Percentiles rank a stretch among this genome's conserved stretches.
Conservation (phyloP, 164 flowering plant species). For the Sextonia rubra region DNA sequence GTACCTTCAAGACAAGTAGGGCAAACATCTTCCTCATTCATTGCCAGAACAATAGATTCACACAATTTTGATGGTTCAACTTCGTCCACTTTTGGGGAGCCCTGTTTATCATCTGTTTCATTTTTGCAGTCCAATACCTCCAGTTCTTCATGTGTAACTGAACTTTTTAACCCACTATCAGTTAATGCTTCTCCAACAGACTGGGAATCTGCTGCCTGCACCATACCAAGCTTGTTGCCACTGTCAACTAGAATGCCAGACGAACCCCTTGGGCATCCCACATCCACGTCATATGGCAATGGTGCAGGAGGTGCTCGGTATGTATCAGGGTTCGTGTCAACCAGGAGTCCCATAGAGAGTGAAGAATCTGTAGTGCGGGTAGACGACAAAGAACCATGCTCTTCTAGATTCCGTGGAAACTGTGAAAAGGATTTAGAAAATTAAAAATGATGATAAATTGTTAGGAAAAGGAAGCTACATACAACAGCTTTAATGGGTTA, state of each 20-base stretch:
- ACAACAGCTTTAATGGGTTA: too few relatives aligned
- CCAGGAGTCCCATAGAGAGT: conserved; percentile 43
- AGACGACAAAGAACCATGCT: conserved; percentile 46
- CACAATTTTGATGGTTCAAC: conserved; percentile 32
- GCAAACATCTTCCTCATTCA: conserved; percentile 74
- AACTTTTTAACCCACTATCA: conserved; percentile 23
- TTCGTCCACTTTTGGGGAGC: conserved; percentile 40
- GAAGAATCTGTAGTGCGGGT: conserved; percentile 32
- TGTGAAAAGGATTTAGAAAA: conserved; percentile 25
- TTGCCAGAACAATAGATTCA: conserved; percentile 19
- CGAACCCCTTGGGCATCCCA: conserved; percentile 39
- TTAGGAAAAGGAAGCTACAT: background rate
- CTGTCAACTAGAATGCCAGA: conserved; percentile 16
- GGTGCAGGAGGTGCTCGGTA: conserved; percentile 79
- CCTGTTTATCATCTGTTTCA: conserved; percentile 24
- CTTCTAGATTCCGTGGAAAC: conserved; percentile 63
- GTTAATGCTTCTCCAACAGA: conserved; percentile 22
- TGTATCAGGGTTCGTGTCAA: conserved; percentile 65
- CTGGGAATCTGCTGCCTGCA: conserved; percentile 5
- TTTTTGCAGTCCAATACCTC: conserved; percentile 38
- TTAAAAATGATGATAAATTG: background rate
- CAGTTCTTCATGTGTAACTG: conserved; percentile 26
- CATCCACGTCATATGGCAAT: conserved; percentile 58
- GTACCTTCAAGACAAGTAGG: conserved; percentile 91
- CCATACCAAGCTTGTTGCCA: conserved; percentile 21